Conservation (phyloP, 1,139 yeast genomes). For the Arxiozyma bovina region DNA sequence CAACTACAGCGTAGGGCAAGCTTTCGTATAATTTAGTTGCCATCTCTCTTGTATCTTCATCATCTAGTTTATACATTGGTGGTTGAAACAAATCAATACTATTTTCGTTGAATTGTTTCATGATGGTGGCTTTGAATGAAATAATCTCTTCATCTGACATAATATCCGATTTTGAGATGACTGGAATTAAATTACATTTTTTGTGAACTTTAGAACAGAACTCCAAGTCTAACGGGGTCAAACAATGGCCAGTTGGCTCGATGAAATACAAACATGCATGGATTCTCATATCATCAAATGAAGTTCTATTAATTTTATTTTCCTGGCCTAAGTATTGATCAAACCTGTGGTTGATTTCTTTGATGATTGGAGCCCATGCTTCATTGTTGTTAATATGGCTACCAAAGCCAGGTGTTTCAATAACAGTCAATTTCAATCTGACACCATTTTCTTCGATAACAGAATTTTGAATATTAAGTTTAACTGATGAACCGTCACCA, state of each 20-base stretch:
- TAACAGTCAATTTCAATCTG: conserved; percentile 70
- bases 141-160: conserved; percentile 78
- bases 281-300: conserved; percentile 64
- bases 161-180: conserved; percentile 91
- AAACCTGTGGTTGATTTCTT: conserved; percentile 78
- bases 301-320: conserved; percentile 73
- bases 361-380: conserved; percentile 89
- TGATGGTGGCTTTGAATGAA: conserved; percentile 64
- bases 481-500: conserved; percentile 36
- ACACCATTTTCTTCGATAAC: conserved; percentile 92
- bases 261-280: conserved; percentile 86
- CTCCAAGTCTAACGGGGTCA: conserved; percentile 80
- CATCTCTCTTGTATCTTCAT: conserved; percentile 65
- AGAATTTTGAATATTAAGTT: conserved; percentile 58
- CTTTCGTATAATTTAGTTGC: conserved; percentile 59
- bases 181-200: conserved; percentile 88
- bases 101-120: conserved; percentile 68
- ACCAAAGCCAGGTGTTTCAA: conserved; percentile 93
- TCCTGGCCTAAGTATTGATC: conserved; percentile 86
- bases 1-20: conserved; percentile 92
- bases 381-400: conserved; percentile 81
- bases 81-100: conserved; percentile 76
- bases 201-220: conserved; percentile 85
- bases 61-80: conserved; percentile 71
- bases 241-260: conserved; percentile 94